Evolutionary conservation across 441 rosid species (phyloP).

Genomic region (Capsella rubella): DNA sequence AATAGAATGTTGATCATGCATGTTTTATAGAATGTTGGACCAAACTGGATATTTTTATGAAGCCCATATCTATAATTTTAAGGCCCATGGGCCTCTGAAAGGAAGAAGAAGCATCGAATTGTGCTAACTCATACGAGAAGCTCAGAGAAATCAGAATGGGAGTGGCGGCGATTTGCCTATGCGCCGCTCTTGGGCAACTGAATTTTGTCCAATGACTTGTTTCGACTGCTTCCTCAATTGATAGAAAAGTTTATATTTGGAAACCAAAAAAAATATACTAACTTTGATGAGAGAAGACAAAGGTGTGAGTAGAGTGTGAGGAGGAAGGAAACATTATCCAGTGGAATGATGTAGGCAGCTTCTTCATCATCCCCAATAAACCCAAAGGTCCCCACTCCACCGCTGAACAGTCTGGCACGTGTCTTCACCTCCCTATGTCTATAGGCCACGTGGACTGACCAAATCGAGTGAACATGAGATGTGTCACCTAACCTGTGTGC

Average conservation of each 20-base stretch:
- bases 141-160: no score
- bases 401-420: slow-evolving; percentile 40
- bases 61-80: background rate
- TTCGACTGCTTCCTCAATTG: background rate
- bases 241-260: slow-evolving; percentile 23
- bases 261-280: background rate
- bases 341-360: background rate
- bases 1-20: no score
- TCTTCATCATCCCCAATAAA: background rate
- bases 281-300: slow-evolving; percentile 12
- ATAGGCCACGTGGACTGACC: slow-evolving; percentile 26
- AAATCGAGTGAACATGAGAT: slow-evolving; percentile 12
- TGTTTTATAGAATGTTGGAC: no score
- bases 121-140: no score
- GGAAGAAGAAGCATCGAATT: no score
- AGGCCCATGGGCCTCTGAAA: background rate
- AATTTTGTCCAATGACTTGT: no score
- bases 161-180: background rate
- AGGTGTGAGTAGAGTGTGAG: background rate
- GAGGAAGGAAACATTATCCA: slow-evolving; percentile 27
- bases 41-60: background rate
- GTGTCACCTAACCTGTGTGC: slow-evolving; percentile 18
- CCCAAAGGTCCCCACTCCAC: slow-evolving; percentile 43
- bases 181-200: no score
- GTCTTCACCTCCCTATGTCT: slow-evolving; percentile 27